phyloP scores from a whole-genome alignment of 2,329 filamentous ascomycete genomes.

The Alternaria viburni region DNA sequence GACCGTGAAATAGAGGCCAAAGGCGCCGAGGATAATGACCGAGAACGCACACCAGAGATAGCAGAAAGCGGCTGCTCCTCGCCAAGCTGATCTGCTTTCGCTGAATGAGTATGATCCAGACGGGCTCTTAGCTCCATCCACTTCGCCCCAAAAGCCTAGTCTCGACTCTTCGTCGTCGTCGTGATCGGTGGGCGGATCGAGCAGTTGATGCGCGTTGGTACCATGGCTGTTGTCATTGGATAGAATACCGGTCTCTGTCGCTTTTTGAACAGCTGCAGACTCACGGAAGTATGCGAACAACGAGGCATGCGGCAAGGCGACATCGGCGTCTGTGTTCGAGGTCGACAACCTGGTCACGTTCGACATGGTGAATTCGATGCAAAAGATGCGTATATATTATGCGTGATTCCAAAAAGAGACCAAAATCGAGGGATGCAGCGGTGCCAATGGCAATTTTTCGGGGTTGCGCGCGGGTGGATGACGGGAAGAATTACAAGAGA shows the following conservation, averaged over 20 bases:
- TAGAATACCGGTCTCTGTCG: neutral
- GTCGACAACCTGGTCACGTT: conserved; percentile 1
- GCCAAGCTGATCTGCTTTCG: neutral
- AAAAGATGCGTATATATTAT: conserved; percentile 8
- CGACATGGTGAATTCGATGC: neutral
- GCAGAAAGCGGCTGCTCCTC: neutral
- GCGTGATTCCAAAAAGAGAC: conserved; percentile 6
- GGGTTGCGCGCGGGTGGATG: neutral
- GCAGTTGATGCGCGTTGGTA: neutral
- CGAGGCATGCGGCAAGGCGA: conserved; percentile 16
- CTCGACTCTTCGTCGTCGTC: conserved; percentile 16
- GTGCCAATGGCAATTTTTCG: neutral
- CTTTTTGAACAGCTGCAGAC: neutral
- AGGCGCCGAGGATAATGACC: neutral
- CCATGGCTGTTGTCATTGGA: neutral
- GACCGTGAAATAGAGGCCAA: conserved; percentile 6
- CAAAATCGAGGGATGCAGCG: neutral
- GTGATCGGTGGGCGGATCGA: neutral
- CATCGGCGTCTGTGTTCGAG: conserved; percentile 3
- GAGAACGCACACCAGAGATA: conserved; percentile 8
- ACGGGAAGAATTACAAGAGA: neutral
- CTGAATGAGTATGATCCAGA: neutral
- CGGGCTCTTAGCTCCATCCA: neutral
- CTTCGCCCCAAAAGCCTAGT: conserved; percentile 19
- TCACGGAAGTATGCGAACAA: conserved; percentile 22